Base-by-base conservation (phyloP, 305 asterid genomes). In the Rubia peregrina region DNA sequence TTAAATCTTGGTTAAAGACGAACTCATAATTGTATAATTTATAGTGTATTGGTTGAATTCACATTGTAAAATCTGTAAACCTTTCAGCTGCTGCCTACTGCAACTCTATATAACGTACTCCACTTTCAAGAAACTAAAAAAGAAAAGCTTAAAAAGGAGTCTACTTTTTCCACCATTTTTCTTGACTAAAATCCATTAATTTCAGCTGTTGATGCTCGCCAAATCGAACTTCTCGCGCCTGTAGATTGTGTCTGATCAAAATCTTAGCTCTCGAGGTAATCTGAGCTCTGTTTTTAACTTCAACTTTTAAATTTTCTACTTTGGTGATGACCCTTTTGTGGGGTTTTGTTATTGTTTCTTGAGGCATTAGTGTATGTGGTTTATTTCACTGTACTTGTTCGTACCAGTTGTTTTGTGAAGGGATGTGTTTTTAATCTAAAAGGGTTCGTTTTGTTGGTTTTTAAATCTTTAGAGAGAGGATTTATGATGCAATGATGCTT, bases 261-360 rank as follows among this genome's bases (percentile, higher is more conserved):
- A 61, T 60, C 66, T 61, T 43, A 61, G 64, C 62, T 74, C 68
- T 67, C 41, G 55, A 67, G 77, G 77, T 74, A 68, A 68, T 68
- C 43, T 59, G 57, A 57, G 40, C 65, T 5, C 42, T 22, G 42
- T 36, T 60, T 55, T 66, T 57, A 5, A 7, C 59, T 53, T n/a
- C 59, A 53, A 53, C 59, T 53, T 7, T 53, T 6, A 49, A 49
- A 49, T 17, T 49, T 17, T 17, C 10, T 19, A 48, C 67, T 14
- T 42, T 55, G 38, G 69, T 41, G 61, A 21, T n/a, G 60, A 40
- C 33, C 49, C 69, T 30, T 67, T n/a, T 30, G n/a, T 21, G 16
- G 48, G 21, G 19, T 59, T 22, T 26, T 43, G 41, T 43, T 46
- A 9, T 42, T 9, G 68, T 44, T 74, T 67, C 64, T 33, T 14